A percentile compares a stretch with the other conserved stretches of the same genome.
Conservation (phyloP, 208 protist genomes). For the Spironucleus salmonicida region DNA sequence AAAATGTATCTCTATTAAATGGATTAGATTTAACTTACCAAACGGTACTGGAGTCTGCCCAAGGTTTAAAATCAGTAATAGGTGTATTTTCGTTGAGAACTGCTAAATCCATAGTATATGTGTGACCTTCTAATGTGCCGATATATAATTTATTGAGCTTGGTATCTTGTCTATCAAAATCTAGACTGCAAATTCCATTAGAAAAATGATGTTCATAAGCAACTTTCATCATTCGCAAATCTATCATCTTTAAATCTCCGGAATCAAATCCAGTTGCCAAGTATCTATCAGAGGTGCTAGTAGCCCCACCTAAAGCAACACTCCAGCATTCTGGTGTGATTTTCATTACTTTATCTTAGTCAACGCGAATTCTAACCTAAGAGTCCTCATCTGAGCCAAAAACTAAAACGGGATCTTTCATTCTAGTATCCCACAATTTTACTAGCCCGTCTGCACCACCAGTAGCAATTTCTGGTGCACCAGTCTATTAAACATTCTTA, state of each 20-base stretch:
- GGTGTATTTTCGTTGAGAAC: not conserved
- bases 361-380: not conserved
- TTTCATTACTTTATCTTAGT: not conserved
- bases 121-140: conserved; percentile 14
- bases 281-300: not conserved
- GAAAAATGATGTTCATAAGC: conserved; percentile 8
- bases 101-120: not conserved
- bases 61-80: conserved; percentile 5
- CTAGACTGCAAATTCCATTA: conserved; percentile 5
- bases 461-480: conserved; percentile 20
- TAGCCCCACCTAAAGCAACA: conserved; percentile 21
- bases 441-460: conserved; percentile 9
- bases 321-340: conserved; percentile 7
- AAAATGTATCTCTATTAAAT: conserved; percentile 10
- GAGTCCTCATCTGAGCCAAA: not conserved
- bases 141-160: not conserved
- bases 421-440: conserved; percentile 15
- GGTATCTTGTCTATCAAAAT: conserved; percentile 22
- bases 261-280: conserved; percentile 4
- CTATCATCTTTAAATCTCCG: conserved; percentile 15
- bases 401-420: not conserved
- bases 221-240: conserved; percentile 5
- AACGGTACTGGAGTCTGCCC: not conserved
- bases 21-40: not conserved
- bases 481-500: not conserved